Evolutionary conservation across 768 basidiomycete genomes (phyloP), one percentile per base, ranked within the genome.

Genomic region (Rhodotorula diobovata): DNA sequence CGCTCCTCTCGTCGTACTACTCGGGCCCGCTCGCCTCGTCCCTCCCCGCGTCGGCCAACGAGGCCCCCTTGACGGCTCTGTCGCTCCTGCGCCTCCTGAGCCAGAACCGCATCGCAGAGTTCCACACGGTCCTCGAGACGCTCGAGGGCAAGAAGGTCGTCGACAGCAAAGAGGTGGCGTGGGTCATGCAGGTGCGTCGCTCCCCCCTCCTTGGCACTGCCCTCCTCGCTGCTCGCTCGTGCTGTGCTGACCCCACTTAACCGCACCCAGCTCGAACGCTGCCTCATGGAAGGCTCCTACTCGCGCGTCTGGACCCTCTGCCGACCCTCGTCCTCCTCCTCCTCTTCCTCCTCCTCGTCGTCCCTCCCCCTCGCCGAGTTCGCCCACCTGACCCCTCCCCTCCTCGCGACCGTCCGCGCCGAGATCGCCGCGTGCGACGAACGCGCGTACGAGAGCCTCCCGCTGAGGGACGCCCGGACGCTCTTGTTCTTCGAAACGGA

Each of bases 201-300:
- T 16, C 3, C 39, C 14, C 15, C 10, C 10, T 39, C 21, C 25
- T n/a, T n/a, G n/a, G n/a, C 25, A 35, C 37, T 15, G 5, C 30
- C 7, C 8, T 12, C 12, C 53, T 45, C 37, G 88, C 89, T 72
- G 84, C 85, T 56, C 87, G 89, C 12, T 71, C 82, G 84, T 41
- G 83, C 86, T 43, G 64, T 72, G 14, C 68, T 79, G 23, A 72
- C 76, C 37, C 68, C 73, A 23, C 90, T 89, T 79, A 85, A 87
- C 12, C 91, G 84, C 79, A 87, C 77, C 84, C 86, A 93, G 79
- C 86, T 94, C 71, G 95, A 99, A 80, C 85, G 90, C 61, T 97
- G 94, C 91, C 85, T 98, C 56, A 99, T 99, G 95, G 95, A 98
- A 80, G 95, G 95, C 50, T 90, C 90, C 77, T 99, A 98, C 80